Percentiles rank a stretch among this genome's conserved stretches.
Conservation (phyloP, 805 yeast species). For the Ogataea haglerorum region DNA sequence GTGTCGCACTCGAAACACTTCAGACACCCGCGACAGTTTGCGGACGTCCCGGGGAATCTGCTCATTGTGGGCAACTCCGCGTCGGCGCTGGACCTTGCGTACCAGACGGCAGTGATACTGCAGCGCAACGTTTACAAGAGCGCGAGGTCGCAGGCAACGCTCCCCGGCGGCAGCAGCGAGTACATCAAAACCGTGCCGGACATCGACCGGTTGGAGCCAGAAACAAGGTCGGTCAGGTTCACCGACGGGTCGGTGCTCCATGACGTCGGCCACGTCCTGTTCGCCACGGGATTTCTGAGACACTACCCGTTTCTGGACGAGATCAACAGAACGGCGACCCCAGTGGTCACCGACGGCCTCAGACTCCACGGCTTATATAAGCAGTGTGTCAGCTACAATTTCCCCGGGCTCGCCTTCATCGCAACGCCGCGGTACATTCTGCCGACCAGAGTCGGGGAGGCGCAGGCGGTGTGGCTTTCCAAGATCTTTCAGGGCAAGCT, state of each 20-base stretch:
- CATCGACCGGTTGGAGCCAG: constrained; percentile 38
- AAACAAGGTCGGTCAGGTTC: constrained; percentile 39
- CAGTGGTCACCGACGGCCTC: constrained; percentile 44
- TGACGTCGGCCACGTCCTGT: constrained; percentile 53
- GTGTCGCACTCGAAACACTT: constrained; percentile 60
- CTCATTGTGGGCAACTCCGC: constrained; percentile 75
- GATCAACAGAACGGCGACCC: constrained; percentile 25
- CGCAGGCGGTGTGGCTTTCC: constrained; percentile 65
- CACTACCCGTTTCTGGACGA: constrained; percentile 55
- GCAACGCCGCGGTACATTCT: constrained; percentile 61
- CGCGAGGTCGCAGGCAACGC: constrained; percentile 41
- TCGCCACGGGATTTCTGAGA: constrained; percentile 70
- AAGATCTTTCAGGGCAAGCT: constrained; percentile 59
- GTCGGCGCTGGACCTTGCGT: constrained; percentile 69
- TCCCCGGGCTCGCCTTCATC: constrained; percentile 63
- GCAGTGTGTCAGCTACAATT: constrained; percentile 54
- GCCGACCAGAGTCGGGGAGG: constrained; percentile 58
- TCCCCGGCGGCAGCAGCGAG: constrained; percentile 44
- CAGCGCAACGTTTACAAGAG: constrained; percentile 46
- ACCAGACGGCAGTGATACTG: constrained; percentile 49
- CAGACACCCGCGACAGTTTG: constrained; percentile 43
- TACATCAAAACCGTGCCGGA: constrained; percentile 43
- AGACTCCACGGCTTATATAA: constrained; percentile 54
- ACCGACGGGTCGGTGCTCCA: constrained; percentile 45
- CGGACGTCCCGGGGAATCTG: constrained; percentile 39